These are phyloP conservation scores for Rhodomyrtus tomentosa DNA, from an alignment of 345 rosid genomes.

Conservation along the genomic window DNA sequence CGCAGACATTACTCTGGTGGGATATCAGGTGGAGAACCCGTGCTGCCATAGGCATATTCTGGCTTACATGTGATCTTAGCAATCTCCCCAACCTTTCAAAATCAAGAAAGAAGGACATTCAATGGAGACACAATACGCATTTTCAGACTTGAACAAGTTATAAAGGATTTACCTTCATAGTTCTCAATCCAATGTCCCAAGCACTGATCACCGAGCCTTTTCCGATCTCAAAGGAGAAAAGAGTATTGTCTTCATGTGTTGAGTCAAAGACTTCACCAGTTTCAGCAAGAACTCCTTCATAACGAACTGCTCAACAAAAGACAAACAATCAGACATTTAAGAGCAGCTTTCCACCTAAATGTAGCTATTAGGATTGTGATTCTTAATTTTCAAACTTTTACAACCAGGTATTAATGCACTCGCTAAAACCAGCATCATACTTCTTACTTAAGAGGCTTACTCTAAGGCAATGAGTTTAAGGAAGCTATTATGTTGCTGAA, in stretches of 20 bases:
- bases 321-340: not conserved
- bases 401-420: not conserved
- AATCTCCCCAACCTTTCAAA: slow-evolving; percentile 81
- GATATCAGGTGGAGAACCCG: slow-evolving; percentile 86
- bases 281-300: slow-evolving; percentile 75
- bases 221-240: slow-evolving; percentile 85
- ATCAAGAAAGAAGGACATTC: not conserved
- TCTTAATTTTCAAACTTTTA: not conserved
- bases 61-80: slow-evolving; percentile 90
- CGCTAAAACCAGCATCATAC: not conserved
- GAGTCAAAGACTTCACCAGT: slow-evolving; percentile 84
- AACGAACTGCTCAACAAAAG: slow-evolving; percentile 50
- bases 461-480: not conserved
- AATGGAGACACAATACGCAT: not conserved
- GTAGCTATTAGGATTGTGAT: not conserved
- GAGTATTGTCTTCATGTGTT: slow-evolving; percentile 73
- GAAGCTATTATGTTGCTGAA: not conserved
- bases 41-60: slow-evolving; percentile 82
- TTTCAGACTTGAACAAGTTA: not conserved
- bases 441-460: not conserved
- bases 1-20: slow-evolving; percentile 56
- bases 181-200: slow-evolving; percentile 78
- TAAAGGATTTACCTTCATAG: slow-evolving; percentile 59
- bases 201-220: slow-evolving; percentile 73
- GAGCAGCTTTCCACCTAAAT: not conserved